Base-by-base conservation (phyloP, 768 basidiomycete species). In the Boletus patriciae region DNA sequence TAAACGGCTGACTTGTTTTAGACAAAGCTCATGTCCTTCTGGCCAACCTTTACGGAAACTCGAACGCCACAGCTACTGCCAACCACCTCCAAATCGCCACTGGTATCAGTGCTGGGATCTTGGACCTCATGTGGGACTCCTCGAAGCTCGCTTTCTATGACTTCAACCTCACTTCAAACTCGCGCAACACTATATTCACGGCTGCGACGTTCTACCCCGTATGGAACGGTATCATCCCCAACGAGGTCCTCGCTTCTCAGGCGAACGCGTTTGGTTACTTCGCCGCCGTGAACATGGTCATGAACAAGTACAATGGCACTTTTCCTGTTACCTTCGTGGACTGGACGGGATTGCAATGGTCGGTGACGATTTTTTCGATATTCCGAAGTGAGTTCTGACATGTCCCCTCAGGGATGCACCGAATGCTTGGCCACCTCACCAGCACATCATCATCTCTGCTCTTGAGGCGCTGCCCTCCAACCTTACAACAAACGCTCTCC, bases 81-180 rank as follows among this genome's bases (percentile, higher is more conserved):
- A 69, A 73, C 27, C 92, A 94, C 65, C 75, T 70, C 18, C 63
- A 77, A 23, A 77, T 80, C 3, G 92, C 93, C 0, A 70, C 78
- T 0, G 71, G 74, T 9, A 73, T 92, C 42, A 82, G 83, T 55
- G 77, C 73, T 21, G 94, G 86, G 1, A 83, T 97, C 57, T 75
- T 97, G 36, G 95, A 98, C 69, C 81, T 97, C 10, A 77, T 84
- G 72, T 97, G 94, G 94, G 90, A 96, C 66, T 61, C 83, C 0
- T 72, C 76, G 9, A 90, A 89, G 76, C 77, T 92, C n/a, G 88
- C 88, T 0, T 96, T 95, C 73, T 95, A 95, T 65, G 94, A 96
- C 72, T 97, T 89, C 74, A 92, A 93, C 70, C 70, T 87, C 40
- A 86, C 83, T 8, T 80, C 85, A 3, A 84, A 86, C 48, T 66